Base-by-base conservation (phyloP, 805 yeast genomes). In the Candida odintsovae region DNA sequence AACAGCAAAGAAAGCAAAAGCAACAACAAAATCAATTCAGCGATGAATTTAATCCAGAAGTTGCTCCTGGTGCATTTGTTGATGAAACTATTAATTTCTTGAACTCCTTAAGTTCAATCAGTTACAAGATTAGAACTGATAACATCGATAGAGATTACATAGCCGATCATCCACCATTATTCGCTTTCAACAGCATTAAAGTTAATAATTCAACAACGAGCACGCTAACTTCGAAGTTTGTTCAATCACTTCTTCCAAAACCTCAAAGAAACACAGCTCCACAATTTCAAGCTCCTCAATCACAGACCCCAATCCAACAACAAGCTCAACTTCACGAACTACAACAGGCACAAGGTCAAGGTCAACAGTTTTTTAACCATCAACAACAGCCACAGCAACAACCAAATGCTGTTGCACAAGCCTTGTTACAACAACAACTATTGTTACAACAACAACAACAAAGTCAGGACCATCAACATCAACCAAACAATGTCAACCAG, bases 21-120 rank as follows among this genome's bases (percentile, higher is more conserved):
- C 31, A 33, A 33, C 38, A 49, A 62, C 53, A 55, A 41, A 50
- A 45, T 39, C 54, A 53, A 29, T 49, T 49, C 15, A 31, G 31
- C 41, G 61, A 60, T 47, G 59, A 62, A 47, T 54, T 49, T 61
- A 48, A 67, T 50, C 76, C 73, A 44, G 77, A 74, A 50, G 65
- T 66, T 29, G 62, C 72, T 31, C 77, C 81, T 6, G 63, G 68
- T 6, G 64, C 67, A 44, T 76, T 77, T 49, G 64, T 78, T 49
- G 80, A 76, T 41, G 73, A 73, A 35, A 69, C 77, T 21, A 60
- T 77, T 25, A 67, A 69, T 22, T 60, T 66, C 23, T 65, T 80
- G 52, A 68, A 58, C 58, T 64, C 53, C 19, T 64, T 66, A 54
- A 64, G 67, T 22, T 68, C 61, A 42, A 63, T 62, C 38, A 65